phyloP scores from a whole-genome alignment of 1,284 basidiomycete species.

The Moesziomyces parantarcticus region DNA sequence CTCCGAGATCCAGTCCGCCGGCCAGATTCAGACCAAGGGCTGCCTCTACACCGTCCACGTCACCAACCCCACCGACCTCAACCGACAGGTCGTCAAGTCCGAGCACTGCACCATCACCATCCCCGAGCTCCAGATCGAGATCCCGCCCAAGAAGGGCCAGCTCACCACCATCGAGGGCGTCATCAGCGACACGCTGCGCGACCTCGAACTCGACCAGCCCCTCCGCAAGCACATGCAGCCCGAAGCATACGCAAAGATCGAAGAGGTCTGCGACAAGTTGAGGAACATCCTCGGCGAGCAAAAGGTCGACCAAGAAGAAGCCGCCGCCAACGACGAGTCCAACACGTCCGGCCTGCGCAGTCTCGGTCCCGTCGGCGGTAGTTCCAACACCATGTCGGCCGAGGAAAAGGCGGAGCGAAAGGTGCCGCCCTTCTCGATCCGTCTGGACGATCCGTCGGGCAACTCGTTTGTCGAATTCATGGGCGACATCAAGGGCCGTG shows the following conservation, averaged over 20 bases:
- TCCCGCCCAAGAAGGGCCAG: conserved; percentile 85
- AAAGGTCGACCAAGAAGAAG: conserved; percentile 57
- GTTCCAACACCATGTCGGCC: conserved; percentile 20
- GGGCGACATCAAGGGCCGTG: conserved; percentile 53
- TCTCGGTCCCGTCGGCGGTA: conserved; percentile 39
- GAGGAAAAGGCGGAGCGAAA: conserved; percentile 69
- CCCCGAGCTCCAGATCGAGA: conserved; percentile 89
- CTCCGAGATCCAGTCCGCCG: conserved; percentile 94
- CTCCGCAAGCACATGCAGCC: conserved; percentile 85
- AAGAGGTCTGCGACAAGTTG: conserved; percentile 78
- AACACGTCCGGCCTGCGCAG: conserved; percentile 29
- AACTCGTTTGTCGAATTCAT: conserved; percentile 79
- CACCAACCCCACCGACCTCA: conserved; percentile 78
- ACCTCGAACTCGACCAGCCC: conserved; percentile 86
- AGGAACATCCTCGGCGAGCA: conserved; percentile 78
- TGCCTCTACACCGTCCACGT: conserved; percentile 83
- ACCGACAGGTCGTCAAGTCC: conserved; percentile 94
- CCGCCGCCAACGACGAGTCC: conserved; percentile 66
- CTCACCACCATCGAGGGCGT: conserved; percentile 96
- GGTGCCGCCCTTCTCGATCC: conserved; percentile 82
- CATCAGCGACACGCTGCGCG: conserved; percentile 83
- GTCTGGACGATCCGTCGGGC: conserved; percentile 91
- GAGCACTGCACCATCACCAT: conserved; percentile 82
- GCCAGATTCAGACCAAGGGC: conserved; percentile 77
- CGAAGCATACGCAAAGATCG: conserved; percentile 80